phyloP scores from a whole-genome alignment of 805 yeast genomes.

The Sugiyamaella mastotermitis region DNA sequence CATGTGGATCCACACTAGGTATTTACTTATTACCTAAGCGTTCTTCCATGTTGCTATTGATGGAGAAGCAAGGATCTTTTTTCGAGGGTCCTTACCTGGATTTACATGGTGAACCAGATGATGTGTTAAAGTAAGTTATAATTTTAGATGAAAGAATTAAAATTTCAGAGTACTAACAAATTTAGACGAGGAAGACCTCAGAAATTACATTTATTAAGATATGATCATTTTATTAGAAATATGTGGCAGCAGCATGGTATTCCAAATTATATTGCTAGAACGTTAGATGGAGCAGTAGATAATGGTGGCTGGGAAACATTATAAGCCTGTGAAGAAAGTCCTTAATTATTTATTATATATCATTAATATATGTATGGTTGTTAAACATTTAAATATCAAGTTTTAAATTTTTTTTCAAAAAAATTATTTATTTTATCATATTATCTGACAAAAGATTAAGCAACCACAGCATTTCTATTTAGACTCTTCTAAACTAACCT shows the following conservation, averaged over 20 bases:
- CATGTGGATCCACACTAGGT: slow-evolving; percentile 58
- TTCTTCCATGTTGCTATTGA: slow-evolving; percentile 55
- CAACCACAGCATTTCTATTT: not conserved
- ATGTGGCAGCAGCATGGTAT: slow-evolving; percentile 78
- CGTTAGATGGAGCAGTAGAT: slow-evolving; percentile 71
- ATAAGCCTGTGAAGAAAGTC: slow-evolving; percentile 23
- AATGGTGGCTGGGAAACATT: slow-evolving; percentile 95
- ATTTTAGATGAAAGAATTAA: not conserved
- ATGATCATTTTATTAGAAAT: slow-evolving; percentile 56
- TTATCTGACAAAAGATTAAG: too few relatives aligned
- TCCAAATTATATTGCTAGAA: slow-evolving; percentile 70
- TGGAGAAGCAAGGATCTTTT: slow-evolving; percentile 78
- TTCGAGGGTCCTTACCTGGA: slow-evolving; percentile 79
- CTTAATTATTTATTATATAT: not conserved
- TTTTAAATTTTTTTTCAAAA: not conserved
- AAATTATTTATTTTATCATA: too few relatives aligned
- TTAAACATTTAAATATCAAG: not conserved
- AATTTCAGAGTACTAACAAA: not conserved
- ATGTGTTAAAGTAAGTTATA: slow-evolving; percentile 42
- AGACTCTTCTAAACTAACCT: slow-evolving; percentile 5
- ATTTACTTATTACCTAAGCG: slow-evolving; percentile 68
- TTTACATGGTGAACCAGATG: slow-evolving; percentile 78
- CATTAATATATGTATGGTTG: slow-evolving; percentile 6
- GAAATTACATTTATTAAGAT: slow-evolving; percentile 53
- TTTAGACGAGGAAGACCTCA: slow-evolving; percentile 60